phyloP scores from a whole-genome alignment of 371 early-diverging fungal genomes.

The Haplosporangium sp. region DNA sequence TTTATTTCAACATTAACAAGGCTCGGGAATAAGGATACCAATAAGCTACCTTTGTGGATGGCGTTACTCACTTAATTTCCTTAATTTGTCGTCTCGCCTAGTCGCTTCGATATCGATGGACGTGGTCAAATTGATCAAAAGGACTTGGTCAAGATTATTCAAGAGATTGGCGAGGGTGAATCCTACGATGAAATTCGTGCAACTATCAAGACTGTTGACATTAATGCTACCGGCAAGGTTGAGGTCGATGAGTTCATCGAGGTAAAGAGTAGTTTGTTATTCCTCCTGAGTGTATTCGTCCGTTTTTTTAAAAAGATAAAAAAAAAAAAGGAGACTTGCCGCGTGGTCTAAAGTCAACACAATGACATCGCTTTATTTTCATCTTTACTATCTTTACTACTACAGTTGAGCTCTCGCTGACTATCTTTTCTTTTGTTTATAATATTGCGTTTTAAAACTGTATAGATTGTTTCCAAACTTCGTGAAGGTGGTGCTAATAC shows the following conservation, averaged over 20 bases:
- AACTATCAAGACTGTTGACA: slow-evolving; percentile 77
- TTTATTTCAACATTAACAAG: not conserved
- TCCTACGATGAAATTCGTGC: slow-evolving; percentile 84
- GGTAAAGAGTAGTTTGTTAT: slow-evolving; percentile 56
- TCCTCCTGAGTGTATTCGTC: not conserved
- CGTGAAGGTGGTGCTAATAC: slow-evolving; percentile 73
- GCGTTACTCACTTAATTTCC: not conserved
- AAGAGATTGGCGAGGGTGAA: slow-evolving; percentile 75
- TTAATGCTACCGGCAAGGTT: slow-evolving; percentile 78
- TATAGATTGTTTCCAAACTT: slow-evolving; percentile 69
- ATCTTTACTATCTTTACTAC: slow-evolving; percentile 4
- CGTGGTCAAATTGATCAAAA: slow-evolving; percentile 83
- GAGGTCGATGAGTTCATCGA: slow-evolving; percentile 89
- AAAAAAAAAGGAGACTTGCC: slow-evolving; percentile 10
- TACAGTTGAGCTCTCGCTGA: not conserved
- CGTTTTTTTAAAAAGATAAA: not conserved
- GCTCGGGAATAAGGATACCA: not conserved
- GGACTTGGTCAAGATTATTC: slow-evolving; percentile 77
- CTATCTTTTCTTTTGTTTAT: slow-evolving; percentile 6
- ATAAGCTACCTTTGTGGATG: not conserved
- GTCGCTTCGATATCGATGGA: slow-evolving; percentile 77
- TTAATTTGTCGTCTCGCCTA: slow-evolving; percentile 26
- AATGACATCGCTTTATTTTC: slow-evolving; percentile 1
- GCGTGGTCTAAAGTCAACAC: slow-evolving; percentile 18
- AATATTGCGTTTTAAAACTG: not conserved